Evolutionary conservation across 2,329 filamentous ascomycete genomes (phyloP), one percentile per base, ranked within the genome.

Genomic region (Dactylonectria macrodidyma): DNA sequence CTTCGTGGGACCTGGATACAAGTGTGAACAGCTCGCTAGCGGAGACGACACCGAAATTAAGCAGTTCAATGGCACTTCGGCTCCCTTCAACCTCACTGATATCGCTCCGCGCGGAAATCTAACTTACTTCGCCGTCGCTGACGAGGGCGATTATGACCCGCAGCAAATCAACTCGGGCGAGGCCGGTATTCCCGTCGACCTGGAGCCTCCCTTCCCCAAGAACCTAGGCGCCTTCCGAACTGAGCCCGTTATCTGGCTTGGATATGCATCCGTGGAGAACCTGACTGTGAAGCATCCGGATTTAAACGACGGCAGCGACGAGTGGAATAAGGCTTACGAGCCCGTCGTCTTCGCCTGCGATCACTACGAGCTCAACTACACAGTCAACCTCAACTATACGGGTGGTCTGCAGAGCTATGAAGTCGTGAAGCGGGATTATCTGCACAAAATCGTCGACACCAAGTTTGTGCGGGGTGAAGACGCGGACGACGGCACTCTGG

Each of bases 361-460:
- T 9, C 73, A 75, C 11, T 75, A 66, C 33, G 73, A 75, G 33
- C 68, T 68, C 1, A 71, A 71, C 1, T 74, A 75, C 2, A 74
- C 70, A 0, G 73, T 73, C 1, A 67, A 54, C 0, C 54, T 75
- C 26, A 68, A 69, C 24, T 75, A 68, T 3, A 73, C 73, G 0
- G 41, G 65, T 0, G 73, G 73, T 0, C 34, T 73, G 0, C 70
- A 75, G 22, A 68, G 46, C 0, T 71, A 75, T 22, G 24, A 71
- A 3, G 22, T 75, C 0, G 44, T 38, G 0, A n/a, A 70, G 1
- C 33, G 70, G 1, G 66, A 71, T 1, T 68, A 68, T 34, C 68
- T 73, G 44, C 55, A 52, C 16, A 75, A 72, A 61, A 67, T 75
- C 1, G 67, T 75, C 26, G 41, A 74, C n/a, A 75, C 73, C 0